These are phyloP conservation scores for Zymoseptoria passerinii DNA, from an alignment of 2,329 filamentous ascomycete genomes.

Conservation along the genomic window DNA sequence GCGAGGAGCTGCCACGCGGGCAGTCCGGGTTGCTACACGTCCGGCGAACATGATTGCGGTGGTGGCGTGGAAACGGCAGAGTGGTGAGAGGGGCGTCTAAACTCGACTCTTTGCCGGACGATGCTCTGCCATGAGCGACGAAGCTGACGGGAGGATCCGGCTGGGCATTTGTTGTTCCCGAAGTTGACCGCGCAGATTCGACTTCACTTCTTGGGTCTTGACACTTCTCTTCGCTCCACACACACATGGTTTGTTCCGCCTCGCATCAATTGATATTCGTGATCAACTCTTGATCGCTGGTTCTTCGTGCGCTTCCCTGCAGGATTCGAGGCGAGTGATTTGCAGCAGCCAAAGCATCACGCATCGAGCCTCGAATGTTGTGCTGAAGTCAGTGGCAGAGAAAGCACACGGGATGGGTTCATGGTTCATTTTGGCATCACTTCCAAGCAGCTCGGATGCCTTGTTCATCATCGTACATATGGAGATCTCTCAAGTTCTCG, in stretches of 20 bases:
- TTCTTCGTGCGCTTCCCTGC: too few relatives aligned
- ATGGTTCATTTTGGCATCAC: background rate
- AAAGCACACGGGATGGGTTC: background rate
- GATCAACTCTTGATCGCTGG: too few relatives aligned
- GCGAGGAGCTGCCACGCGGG: conserved; percentile 49
- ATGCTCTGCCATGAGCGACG: background rate
- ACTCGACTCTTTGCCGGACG: background rate
- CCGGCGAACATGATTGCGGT: conserved; percentile 46
- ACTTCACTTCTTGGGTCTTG: background rate
- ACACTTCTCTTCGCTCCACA: background rate
- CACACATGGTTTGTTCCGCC: too few relatives aligned
- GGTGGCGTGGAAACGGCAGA: conserved; percentile 6
- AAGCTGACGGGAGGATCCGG: conserved; percentile 1
- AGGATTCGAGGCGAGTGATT: background rate
- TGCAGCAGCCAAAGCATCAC: background rate
- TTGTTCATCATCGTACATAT: too few relatives aligned
- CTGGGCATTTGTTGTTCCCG: background rate
- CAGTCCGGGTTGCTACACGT: conserved; percentile 48
- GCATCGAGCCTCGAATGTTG: background rate
- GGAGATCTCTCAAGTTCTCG: background rate
- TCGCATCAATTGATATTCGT: too few relatives aligned
- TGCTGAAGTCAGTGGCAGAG: background rate
- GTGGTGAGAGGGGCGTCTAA: conserved; percentile 2
- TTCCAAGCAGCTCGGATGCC: background rate
- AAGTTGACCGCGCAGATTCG: background rate